These are phyloP conservation scores for Aspergillus haitiensis DNA, from an alignment of 495 filamentous ascomycete genomes.

Conservation along the genomic window DNA sequence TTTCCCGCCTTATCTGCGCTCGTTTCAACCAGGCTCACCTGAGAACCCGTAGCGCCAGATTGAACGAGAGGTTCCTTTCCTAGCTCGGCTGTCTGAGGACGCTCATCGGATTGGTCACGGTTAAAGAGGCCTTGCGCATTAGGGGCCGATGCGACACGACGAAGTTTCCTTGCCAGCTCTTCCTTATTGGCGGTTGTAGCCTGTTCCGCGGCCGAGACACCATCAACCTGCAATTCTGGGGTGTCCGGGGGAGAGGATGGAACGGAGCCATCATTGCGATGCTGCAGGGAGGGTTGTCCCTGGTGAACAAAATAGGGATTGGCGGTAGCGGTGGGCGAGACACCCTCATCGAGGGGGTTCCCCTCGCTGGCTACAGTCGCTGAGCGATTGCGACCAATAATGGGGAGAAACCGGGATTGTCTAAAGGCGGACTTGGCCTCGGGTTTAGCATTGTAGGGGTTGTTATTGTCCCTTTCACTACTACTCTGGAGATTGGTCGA, in stretches of 20 bases:
- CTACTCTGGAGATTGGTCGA: slow-evolving; percentile 28
- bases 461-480: neutral
- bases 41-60: slow-evolving; percentile 53
- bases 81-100: slow-evolving; percentile 77
- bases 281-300: slow-evolving; percentile 85
- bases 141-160: slow-evolving; percentile 91
- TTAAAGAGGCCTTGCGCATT: slow-evolving; percentile 94
- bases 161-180: slow-evolving; percentile 86
- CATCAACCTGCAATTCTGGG: slow-evolving; percentile 71
- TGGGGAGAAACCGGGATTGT: slow-evolving; percentile 80
- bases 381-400: slow-evolving; percentile 74
- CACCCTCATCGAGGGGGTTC: slow-evolving; percentile 79
- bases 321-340: slow-evolving; percentile 90
- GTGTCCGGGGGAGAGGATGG: slow-evolving; percentile 96
- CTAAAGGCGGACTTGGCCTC: slow-evolving; percentile 69
- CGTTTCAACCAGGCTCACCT: slow-evolving; percentile 56
- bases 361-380: slow-evolving; percentile 92
- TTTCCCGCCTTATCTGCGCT: slow-evolving; percentile 35
- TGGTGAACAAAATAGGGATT: slow-evolving; percentile 98
- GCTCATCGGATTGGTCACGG: slow-evolving; percentile 60
- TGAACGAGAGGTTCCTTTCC: slow-evolving; percentile 73
- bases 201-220: slow-evolving; percentile 71
- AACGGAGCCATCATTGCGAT: slow-evolving; percentile 93
- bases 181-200: slow-evolving; percentile 81
- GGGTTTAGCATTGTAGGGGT: slow-evolving; percentile 36